These are phyloP conservation scores for Rickenella mellea DNA, from an alignment of 768 basidiomycete species.

Conservation along the genomic window DNA sequence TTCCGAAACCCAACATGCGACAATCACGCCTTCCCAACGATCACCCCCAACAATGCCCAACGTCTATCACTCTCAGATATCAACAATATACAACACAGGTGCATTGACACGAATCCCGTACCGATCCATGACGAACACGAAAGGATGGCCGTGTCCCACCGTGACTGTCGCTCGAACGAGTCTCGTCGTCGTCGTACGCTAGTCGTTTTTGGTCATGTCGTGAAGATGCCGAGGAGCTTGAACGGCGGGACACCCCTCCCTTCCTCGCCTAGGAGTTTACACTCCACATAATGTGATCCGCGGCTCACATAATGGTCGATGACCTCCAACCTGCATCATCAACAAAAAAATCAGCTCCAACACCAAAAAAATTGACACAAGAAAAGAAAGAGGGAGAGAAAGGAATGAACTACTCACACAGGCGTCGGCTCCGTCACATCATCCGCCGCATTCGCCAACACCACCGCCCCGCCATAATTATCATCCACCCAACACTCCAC, in stretches of 20 bases:
- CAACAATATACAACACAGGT: too few species aligned
- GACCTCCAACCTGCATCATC: constrained; percentile 62
- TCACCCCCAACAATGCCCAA: too few species aligned
- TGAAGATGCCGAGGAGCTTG: constrained; percentile 87
- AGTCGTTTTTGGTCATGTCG: constrained; percentile 60
- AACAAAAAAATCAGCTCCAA: too few species aligned
- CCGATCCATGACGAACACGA: too few species aligned
- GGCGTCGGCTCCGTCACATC: constrained; percentile 53
- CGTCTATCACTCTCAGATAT: too few species aligned
- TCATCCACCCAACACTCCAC: constrained; percentile 98
- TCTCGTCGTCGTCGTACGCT: too few species aligned
- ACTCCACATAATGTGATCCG: constrained; percentile 92
- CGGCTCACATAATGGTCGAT: constrained; percentile 82
- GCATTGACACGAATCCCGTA: too few species aligned
- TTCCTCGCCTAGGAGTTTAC: constrained; percentile 80
- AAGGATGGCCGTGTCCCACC: too few species aligned
- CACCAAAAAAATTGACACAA: constrained; percentile 4
- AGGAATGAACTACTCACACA: constrained; percentile 37
- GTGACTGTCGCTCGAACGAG: too few species aligned
- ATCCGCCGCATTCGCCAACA: constrained; percentile 71
- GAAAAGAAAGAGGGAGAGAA: constrained; percentile 1
- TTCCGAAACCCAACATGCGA: too few species aligned
- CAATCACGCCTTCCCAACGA: too few species aligned
- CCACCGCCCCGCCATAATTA: constrained; percentile 69
- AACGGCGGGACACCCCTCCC: constrained; percentile 71